Evolutionary conservation across 768 basidiomycete species (phyloP).

Genomic region (Lactarius psammicola): DNA sequence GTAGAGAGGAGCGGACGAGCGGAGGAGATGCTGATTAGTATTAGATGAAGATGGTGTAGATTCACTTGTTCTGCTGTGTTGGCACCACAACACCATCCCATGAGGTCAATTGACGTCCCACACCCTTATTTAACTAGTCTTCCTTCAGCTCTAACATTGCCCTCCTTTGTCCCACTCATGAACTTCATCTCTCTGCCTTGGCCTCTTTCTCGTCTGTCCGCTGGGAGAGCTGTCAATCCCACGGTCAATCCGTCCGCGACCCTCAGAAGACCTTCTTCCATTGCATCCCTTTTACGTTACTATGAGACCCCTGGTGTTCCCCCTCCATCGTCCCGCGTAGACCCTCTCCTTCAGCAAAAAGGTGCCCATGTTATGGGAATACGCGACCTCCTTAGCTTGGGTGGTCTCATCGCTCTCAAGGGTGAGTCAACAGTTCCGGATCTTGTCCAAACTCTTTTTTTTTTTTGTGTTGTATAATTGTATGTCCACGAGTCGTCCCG

Average conservation of each 20-base stretch:
- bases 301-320: conserved; percentile 67
- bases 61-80: background rate
- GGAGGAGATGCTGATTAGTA: background rate
- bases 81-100: background rate
- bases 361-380: conserved; percentile 54
- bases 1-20: background rate
- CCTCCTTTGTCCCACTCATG: conserved; percentile 8
- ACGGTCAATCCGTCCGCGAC: conserved; percentile 6
- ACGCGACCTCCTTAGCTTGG: conserved; percentile 74
- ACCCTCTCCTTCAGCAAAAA: conserved; percentile 61
- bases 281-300: conserved; percentile 34
- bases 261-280: conserved; percentile 13
- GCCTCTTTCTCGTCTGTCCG: conserved; percentile 31
- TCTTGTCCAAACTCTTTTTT: no score
- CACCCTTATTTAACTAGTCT: background rate
- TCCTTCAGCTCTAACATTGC: background rate
- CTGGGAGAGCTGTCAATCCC: conserved; percentile 5
- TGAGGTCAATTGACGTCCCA: conserved; percentile 1
- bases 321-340: conserved; percentile 72
- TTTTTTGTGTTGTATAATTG: background rate
- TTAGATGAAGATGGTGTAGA: background rate
- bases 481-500: background rate
- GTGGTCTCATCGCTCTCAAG: conserved; percentile 41
- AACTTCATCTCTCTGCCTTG: conserved; percentile 27
- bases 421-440: conserved; percentile 17